Evolutionary conservation across 2,329 filamentous ascomycete genomes (phyloP), one percentile per base, ranked within the genome.

Genomic region (Penicillium sp.): DNA sequence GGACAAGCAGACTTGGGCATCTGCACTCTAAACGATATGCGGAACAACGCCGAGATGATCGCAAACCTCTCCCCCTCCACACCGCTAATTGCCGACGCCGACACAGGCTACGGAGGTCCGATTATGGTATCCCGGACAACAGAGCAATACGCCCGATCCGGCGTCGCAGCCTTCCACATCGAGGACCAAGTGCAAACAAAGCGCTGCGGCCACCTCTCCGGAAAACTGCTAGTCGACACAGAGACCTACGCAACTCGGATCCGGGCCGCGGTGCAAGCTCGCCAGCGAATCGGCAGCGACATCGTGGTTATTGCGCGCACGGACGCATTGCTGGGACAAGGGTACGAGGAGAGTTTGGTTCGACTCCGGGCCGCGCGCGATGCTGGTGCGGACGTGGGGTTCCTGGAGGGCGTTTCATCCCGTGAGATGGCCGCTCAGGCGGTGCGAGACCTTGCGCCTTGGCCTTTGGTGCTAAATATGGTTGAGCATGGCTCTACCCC

Each of bases 81-180:
- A 3, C 80, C 82, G 7, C 69, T 84, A 5, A 83, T 84, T 57
- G 81, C 81, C 26, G 82, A 84, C 56, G 79, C 79, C 61, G 82
- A 84, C 63, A 84, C 81, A 4, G 82, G 82, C 31, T 84, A 83
- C 63, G 81, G 81, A 44, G 81, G 81, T 0, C 74, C 75, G n/a
- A 72, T 77, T 47, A 78, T 77, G 75, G 75, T 82, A 33, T 76
- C 78, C 13, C 76, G 80, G 16, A 82, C 81, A 4, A 78, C 81
- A 5, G 73, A 76, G 24, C 73, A 79, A 49, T 84, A 84, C 68
- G 78, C 79, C 24, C 78, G 79, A 47, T 76, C 81, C 3, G 82
- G 82, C 24, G 79, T 85, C 3, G 83, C 83, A 1, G 83, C 76
- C 10, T 75, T 85, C 45, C 83, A 85, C 65, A 78, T 85, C 61